These are phyloP conservation scores for Mrakia hoshinonis DNA, from an alignment of 768 basidiomycete genomes.

Conservation along the genomic window DNA sequence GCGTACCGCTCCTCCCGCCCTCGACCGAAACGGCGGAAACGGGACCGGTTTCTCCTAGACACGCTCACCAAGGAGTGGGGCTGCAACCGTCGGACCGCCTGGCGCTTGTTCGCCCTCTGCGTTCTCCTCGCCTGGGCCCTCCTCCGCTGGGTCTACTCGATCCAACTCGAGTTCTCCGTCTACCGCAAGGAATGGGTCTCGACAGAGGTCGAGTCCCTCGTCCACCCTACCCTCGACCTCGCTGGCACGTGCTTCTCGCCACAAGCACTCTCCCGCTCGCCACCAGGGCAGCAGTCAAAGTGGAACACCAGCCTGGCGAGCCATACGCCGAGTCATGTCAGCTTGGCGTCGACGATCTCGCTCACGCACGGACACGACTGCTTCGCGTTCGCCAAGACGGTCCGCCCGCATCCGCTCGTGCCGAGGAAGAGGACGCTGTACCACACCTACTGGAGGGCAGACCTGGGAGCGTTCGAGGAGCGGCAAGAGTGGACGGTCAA, in stretches of 20 bases:
- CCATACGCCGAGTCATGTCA: conserved; percentile 41
- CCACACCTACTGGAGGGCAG: conserved; percentile 91
- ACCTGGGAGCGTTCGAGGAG: conserved; percentile 68
- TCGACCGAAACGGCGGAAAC: background rate
- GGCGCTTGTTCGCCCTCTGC: conserved; percentile 27
- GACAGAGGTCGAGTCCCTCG: conserved; percentile 57
- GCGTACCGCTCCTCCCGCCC: background rate
- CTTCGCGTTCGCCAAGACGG: conserved; percentile 82
- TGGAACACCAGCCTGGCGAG: conserved; percentile 34
- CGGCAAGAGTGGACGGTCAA: conserved; percentile 86
- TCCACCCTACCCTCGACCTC: conserved; percentile 40
- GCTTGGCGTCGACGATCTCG: conserved; percentile 70
- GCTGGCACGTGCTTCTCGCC: conserved; percentile 63
- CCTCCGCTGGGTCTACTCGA: conserved; percentile 51
- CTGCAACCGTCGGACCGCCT: conserved; percentile 2
- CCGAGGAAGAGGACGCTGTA: conserved; percentile 47
- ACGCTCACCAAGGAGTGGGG: background rate
- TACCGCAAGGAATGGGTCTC: conserved; percentile 69
- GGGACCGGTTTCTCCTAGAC: background rate
- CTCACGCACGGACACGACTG: conserved; percentile 78
- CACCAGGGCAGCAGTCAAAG: conserved; percentile 14
- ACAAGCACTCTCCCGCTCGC: conserved; percentile 44
- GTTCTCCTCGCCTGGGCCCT: conserved; percentile 50
- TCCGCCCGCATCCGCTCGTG: conserved; percentile 44
- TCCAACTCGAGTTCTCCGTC: conserved; percentile 75